Conservation (phyloP, 2,329 filamentous ascomycete genomes). For the Botrytis pseudocinerea region DNA sequence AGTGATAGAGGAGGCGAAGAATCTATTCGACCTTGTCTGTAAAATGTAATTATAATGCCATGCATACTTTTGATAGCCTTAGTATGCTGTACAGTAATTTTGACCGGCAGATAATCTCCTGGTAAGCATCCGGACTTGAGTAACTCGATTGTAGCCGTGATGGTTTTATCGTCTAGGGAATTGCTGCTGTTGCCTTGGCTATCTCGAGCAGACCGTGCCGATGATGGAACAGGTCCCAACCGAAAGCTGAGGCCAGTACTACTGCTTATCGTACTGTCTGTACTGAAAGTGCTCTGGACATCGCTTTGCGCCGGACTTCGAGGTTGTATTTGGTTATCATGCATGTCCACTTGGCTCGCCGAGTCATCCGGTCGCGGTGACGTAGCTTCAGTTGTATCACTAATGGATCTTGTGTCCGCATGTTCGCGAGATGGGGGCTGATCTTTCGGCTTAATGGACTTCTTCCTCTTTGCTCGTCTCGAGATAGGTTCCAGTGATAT, state of each 20-base stretch:
- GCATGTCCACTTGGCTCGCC: conserved; percentile 40
- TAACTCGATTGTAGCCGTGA: conserved; percentile 82
- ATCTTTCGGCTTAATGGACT: conserved; percentile 33
- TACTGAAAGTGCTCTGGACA: conserved; percentile 67
- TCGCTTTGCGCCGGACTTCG: conserved; percentile 53
- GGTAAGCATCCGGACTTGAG: conserved; percentile 80
- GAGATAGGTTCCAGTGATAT: conserved; percentile 87
- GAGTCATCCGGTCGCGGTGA: conserved; percentile 40
- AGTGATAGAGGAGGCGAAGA: conserved; percentile 59
- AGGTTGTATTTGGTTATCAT: conserved; percentile 47
- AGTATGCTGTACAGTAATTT: conserved; percentile 81
- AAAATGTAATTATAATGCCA: conserved; percentile 89
- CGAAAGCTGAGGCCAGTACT: conserved; percentile 49
- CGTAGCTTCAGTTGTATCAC: conserved; percentile 29
- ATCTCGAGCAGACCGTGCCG: conserved; percentile 45
- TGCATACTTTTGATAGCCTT: conserved; percentile 88
- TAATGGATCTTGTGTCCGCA: conserved; percentile 33
- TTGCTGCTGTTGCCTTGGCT: conserved; percentile 53
- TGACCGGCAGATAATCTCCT: conserved; percentile 79
- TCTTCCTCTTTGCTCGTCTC: conserved; percentile 59
- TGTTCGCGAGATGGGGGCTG: conserved; percentile 27
- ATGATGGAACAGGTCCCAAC: conserved; percentile 42
- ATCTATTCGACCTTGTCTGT: conserved; percentile 87
- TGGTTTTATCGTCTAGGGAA: conserved; percentile 68
- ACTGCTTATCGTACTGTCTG: conserved; percentile 56